Evolutionary conservation across 768 basidiomycete species (phyloP), one percentile per base, ranked within the genome.

Genomic region (Suillus hirtellus): DNA sequence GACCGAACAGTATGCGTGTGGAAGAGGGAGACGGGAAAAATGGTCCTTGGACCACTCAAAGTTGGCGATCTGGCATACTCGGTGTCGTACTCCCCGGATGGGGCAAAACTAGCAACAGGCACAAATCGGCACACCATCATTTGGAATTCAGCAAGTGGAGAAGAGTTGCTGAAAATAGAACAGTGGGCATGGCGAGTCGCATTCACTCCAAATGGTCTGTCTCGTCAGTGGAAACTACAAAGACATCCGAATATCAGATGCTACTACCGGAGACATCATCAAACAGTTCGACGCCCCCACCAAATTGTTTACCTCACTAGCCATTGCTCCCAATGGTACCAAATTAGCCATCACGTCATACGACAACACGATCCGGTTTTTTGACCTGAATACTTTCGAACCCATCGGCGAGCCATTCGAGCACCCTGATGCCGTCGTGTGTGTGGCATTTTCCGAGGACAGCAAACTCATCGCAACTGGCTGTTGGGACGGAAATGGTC

Each of bases 81-180:
- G 15, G 49, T 50, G 49, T 3, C 15, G 1, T 50, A 50, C 49
- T 50, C 49, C 14, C 15, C 24, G 14, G 15, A 50, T 27, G 49
- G 49, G 24, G 9, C 3, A 27, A 50, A 27, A 50, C 19, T 68
- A 31, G 60, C 62, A 24, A 60, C 66, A 21, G 63, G 59, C 37
- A 58, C 66, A 1, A 27, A 37, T 1, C 55, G 55, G 43, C n/a
- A 42, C 19, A 64, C 40, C 56, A 42, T 21, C 34, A 19, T 59
- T 40, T 59, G 58, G 58, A 21, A 59, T 7, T 5, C 58, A 42
- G 1, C 38, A 27, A 40, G 4, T 9, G 58, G 58, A 24, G 21
- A 59, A 44, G 38, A 42, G 5, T 11, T 46, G 4, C 3, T 46
- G 10, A 46, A 46, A 11, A 46, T 46, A 46, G 10, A 46, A 46